Conservation (phyloP, 2,329 filamentous ascomycete species). For the Elsinoe fawcettii region DNA sequence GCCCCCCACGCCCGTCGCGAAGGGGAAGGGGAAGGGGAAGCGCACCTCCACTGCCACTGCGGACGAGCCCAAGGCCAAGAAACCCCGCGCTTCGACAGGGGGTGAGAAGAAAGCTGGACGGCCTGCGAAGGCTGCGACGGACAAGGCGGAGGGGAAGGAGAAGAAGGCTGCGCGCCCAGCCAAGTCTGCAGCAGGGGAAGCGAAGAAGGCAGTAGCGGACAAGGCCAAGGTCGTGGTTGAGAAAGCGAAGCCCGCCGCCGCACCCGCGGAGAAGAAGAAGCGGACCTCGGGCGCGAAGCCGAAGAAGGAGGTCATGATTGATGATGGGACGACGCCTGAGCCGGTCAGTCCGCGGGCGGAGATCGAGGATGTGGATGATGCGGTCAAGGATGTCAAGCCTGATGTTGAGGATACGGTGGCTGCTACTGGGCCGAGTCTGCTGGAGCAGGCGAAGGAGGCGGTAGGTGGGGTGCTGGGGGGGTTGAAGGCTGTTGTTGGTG, state of each 20-base stretch:
- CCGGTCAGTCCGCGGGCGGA: slow-evolving; percentile 1
- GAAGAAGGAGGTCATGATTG: slow-evolving; percentile 8
- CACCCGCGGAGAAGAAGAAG: not conserved
- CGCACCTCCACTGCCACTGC: not conserved
- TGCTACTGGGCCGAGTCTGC: slow-evolving; percentile 12
- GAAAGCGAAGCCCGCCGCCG: not conserved
- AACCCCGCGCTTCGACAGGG: not conserved
- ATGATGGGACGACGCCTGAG: slow-evolving; percentile 8
- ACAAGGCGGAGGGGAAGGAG: no score
- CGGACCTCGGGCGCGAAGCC: not conserved
- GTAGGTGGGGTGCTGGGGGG: slow-evolving; percentile 12
- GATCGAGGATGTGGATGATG: slow-evolving; percentile 3
- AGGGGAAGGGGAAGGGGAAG: not conserved
- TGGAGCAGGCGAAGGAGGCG: slow-evolving; percentile 14
- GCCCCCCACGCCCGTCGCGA: not conserved
- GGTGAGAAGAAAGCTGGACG: not conserved
- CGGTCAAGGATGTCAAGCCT: slow-evolving; percentile 2
- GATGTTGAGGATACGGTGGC: slow-evolving; percentile 6
- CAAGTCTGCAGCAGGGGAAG: not conserved
- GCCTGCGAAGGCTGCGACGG: not conserved
- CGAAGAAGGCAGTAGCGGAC: not conserved
- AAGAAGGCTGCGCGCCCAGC: not conserved
- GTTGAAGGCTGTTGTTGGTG: slow-evolving; percentile 9
- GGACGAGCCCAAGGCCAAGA: not conserved
- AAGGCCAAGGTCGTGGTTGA: not conserved